Base-by-base conservation (phyloP, 148 eudicot species). In the Diospyros kaki region DNA sequence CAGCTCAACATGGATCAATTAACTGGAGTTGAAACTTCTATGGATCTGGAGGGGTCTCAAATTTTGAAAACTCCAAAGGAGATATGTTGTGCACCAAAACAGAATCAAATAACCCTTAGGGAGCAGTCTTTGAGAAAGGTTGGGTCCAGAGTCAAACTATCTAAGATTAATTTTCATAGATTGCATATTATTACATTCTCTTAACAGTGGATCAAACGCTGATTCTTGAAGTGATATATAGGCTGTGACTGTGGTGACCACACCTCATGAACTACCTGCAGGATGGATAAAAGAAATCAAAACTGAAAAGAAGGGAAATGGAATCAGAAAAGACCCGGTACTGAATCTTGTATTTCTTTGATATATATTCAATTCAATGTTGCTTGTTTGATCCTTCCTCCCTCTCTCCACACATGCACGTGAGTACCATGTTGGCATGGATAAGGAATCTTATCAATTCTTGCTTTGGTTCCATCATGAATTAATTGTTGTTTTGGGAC, bases 211-310 rank as follows among this genome's bases (percentile, higher is more conserved):
- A 69, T 77, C 76, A 79, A 48, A 13, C 61, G 41, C n/a, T 73
- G 79, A 56, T 70, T 72, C 42, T 58, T 40, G 28, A 53, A 52
- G 64, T 68, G 68, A 13, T 75, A 14, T 71, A 41, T 53, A 86
- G 93, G 87, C 76, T 81, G 77, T 78, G 18, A 69, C 78, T 76
- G 85, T 73, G 83, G 86, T 53, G 53, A 64, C 75, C 17, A 28
- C 81, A 62, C 89, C 83, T 44, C 78, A 89, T 51, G 90, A 78
- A 64, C 80, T 91, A 72, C 92, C 96, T 43, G 59, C 86, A 75
- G 96, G 88, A n/a, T 89, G 90, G 90, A 84, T 82, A 69, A 87
- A 82, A 84, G 96, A 91, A 69, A 71, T 80, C 79, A 87, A 78
- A 77, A 84, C 72, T 51, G 82, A 81, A 69, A 73, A 79, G 78